Base-by-base conservation (phyloP, 371 early-diverging fungal species). In the Massospora cicadina region DNA sequence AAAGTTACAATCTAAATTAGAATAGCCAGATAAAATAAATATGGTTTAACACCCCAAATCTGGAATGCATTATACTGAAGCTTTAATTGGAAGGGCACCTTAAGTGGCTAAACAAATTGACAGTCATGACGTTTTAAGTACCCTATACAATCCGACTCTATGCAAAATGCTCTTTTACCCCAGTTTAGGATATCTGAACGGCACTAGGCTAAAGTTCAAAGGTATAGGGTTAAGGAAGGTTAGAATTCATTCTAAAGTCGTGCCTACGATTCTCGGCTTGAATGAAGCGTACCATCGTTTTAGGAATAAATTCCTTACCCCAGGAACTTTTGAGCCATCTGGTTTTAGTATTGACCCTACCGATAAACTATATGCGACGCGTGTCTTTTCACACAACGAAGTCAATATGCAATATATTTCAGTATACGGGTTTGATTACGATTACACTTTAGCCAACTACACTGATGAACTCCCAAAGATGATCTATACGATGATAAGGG, bases 381-480 rank as follows among this genome's bases (percentile, higher is more conserved):
- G 58, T 33, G 62, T 62, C 1, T 79, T 79, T 71, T 72, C 74
- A 57, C 77, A 77, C 56, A 77, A 77, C 60, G 78, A 77, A 60
- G 64, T 79, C 2, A 72, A 77, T 58, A 58, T 79, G 25, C 64
- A 61, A 2, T 59, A 70, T 29, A 71, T 77, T 33, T 68, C 71
- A 32, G 75, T 74, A 2, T 79, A 77, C 53, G 80, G 78, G 0
- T 79, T 77, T 65, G 77, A 77, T 63, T 76, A 78, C 67, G 76
- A 78, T 68, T 84, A 82, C 69, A 84, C 82, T 3, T 66, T 84
- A 23, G 82, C 84, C 23, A 76, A 76, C 57, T 84, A 84, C 61
- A 79, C 80, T 0, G 72, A 76, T 33, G 72, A 75, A 60, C 65
- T 84, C 23, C 77, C 81, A 0, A 69, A 72, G 27, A 77, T 77